A percentile compares a stretch with the other conserved stretches of the same genome.
Conservation (phyloP, 106 monocot species). For the Acorus gramineus region DNA sequence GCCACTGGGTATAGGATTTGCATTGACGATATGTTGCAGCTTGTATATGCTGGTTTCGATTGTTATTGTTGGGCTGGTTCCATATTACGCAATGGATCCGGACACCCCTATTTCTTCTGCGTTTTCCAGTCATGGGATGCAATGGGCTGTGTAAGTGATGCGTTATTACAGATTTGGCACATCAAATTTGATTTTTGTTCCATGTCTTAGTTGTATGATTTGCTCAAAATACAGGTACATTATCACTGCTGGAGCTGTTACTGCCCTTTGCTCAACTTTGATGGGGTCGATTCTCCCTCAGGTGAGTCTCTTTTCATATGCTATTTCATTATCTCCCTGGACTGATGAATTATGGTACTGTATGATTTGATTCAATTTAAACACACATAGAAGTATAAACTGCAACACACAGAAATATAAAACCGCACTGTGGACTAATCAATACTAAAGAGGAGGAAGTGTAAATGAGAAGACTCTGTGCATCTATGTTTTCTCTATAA, state of each 20-base stretch:
- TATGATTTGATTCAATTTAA: too few relatives aligned
- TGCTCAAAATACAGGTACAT: conserved; percentile 47
- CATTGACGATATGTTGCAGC: conserved; percentile 67
- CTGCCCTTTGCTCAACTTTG: conserved; percentile 87
- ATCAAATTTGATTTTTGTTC: neutral
- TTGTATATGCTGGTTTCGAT: conserved; percentile 93
- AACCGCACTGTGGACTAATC: too few relatives aligned
- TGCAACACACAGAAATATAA: too few relatives aligned
- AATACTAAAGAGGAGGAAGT: too few relatives aligned
- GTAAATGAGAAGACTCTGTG: too few relatives aligned
- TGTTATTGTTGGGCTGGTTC: conserved; percentile 87
- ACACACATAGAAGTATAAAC: too few relatives aligned
- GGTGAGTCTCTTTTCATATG: conserved; percentile 18
- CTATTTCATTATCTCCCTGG: too few relatives aligned
- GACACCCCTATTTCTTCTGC: conserved; percentile 97
- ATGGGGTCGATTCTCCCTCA: conserved; percentile 99
- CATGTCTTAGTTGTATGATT: conserved; percentile 6
- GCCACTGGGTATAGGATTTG: conserved; percentile 69
- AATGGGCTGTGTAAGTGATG: conserved; percentile 69
- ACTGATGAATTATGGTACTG: too few relatives aligned
- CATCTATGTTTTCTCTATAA: too few relatives aligned
- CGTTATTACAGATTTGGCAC: too few relatives aligned
- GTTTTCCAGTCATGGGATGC: conserved; percentile 73
- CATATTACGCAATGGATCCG: conserved; percentile 93
- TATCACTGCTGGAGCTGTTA: conserved; percentile 74